Base-by-base conservation (phyloP, 2,329 filamentous ascomycete species). In the Rhynchosporium agropyri region DNA sequence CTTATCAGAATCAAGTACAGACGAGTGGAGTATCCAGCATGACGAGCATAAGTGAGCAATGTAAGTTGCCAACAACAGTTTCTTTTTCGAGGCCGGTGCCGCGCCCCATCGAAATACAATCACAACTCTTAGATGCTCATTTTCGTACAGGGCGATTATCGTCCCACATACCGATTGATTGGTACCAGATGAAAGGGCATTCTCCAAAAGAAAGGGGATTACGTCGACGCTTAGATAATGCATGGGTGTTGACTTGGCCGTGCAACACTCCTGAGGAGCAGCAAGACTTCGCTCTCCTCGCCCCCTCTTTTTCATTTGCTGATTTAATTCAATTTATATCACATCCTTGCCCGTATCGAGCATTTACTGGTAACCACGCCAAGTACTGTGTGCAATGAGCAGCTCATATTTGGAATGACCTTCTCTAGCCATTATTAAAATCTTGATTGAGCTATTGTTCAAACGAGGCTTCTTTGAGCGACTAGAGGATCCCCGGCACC, bases 201-300 rank as follows among this genome's bases (percentile, higher is more conserved):
- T 20, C 49, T 36, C 38, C 20, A 46, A 45, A 57, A 57, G n/a
- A 40, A 40, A 46, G 20, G 43, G 31, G 13, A 45, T 57, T 43
- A 51, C 49, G 50, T 48, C 42, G 38, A 42, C 59, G 59, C 59
- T 61, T 61, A 56, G 59, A 61, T 61, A 43, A 7, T 36, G 20
- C 45, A 38, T 38, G 36, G 50, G 33, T 54, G 9, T 42, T 40
- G 1, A 28, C 36, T 40, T 60, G 51, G 43, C 59, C 51, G 51
- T 57, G 50, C 59, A 61, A 49, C 49, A 43, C 13, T 42, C 50
- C 31, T 57, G 54, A 57, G 12, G 26, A 54, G 20, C 33, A 28
- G 38, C 20, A 42, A 36, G 50, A 54, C 50, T 42, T 40, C 50
- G 10, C 3, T 46, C 31, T 54, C 40, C 50, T 53, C 26, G 9